Base-by-base conservation (phyloP, 305 asterid genomes). In the Fraxinus latifolia region DNA sequence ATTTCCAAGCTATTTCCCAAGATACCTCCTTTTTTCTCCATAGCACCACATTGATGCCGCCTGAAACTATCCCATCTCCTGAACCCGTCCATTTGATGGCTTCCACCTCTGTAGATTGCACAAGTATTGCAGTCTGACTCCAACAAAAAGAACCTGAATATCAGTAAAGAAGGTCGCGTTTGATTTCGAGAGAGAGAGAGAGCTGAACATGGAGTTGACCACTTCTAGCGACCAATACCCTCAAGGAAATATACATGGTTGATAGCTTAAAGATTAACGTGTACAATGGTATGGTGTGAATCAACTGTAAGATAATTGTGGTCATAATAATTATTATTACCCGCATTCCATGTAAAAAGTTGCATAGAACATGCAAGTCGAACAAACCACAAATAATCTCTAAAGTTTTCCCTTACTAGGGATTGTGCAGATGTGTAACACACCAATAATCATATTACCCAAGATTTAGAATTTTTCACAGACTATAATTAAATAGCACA, bases 71-170 rank as follows among this genome's bases (percentile, higher is more conserved):
- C 79, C 97, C 98, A 91, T 96, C 97, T 73, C 98, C 99, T 21
- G 98, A 96, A 71, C 91, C 89, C 77, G 99, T 94, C 99, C 99
- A 96, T 84, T 86, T 91, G 86, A 94, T 90, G 81, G 92, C 89
- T 85, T 96, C 95, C 81, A 90, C 93, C 89, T 91, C 91, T 84
- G 88, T 84, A 74, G 98, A 82, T 89, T 93, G 97, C 85, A 83
- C 85, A 77, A 96, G 94, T 27, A 82, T 83, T 82, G 93, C 89
- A 90, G 89, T 94, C 99, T 94, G 98, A 92, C 97, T 92, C 99
- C 99, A 96, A 94, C 94, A 94, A 96, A 94, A 96, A 92, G 94
- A 94, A 92, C 99, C 99, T 96, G 99, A 88, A 94, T 94, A 92
- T 94, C 97, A 96, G 98, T 96, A 87, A 93, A 90, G 90, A 90